phyloP scores from a whole-genome alignment of 2,329 filamentous ascomycete species.

The Phialophora tarda region DNA sequence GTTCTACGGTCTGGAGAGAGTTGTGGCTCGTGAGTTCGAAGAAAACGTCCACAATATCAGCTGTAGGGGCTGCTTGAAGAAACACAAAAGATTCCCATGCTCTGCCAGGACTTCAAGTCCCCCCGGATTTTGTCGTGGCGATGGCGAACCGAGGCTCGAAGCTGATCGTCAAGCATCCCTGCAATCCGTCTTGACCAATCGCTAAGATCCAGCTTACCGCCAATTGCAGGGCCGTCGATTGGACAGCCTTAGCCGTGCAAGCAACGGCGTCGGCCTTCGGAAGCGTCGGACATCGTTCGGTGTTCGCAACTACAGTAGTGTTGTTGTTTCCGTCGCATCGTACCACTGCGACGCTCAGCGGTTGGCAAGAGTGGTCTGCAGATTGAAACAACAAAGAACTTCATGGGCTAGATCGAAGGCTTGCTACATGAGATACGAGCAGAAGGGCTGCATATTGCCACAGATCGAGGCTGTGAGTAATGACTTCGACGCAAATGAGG shows the following conservation, averaged over 20 bases:
- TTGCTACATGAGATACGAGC: too few species aligned
- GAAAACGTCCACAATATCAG: neutral
- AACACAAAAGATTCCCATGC: neutral
- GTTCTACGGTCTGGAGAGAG: neutral
- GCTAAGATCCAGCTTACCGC: neutral
- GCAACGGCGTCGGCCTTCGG: neutral
- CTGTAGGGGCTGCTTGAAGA: neutral
- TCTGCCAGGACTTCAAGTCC: neutral
- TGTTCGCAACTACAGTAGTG: neutral
- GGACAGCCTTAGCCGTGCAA: neutral
- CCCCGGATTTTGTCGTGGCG: neutral
- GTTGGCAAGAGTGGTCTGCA: neutral
- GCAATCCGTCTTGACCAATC: neutral
- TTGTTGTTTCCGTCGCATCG: neutral
- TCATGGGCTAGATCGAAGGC: too few species aligned
- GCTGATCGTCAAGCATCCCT: neutral
- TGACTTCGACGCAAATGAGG: neutral
- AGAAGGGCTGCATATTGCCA: neutral
- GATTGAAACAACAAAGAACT: neutral
- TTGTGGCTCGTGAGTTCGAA: neutral
- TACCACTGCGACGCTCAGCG: neutral
- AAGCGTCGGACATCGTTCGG: constrained; percentile 7
- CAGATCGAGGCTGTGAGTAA: neutral
- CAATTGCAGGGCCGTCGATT: neutral
- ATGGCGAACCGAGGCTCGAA: neutral